phyloP scores from a whole-genome alignment of 2,329 filamentous ascomycete genomes.

The Epicoccum nigrum region DNA sequence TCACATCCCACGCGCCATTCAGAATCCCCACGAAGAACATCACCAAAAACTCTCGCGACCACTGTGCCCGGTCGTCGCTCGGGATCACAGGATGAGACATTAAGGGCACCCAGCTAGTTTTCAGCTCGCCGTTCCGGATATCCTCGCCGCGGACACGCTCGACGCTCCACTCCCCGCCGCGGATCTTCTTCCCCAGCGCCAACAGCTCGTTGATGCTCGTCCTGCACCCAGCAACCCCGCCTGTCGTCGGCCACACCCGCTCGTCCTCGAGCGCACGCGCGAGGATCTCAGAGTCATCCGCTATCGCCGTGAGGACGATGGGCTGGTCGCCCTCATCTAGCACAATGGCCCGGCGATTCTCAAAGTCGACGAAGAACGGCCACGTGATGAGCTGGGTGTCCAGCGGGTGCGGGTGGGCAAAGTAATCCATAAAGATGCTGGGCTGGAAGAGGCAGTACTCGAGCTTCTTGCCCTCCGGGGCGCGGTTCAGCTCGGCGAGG shows the following conservation, averaged over 20 bases:
- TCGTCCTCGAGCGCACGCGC: conserved; percentile 33
- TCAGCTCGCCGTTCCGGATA: conserved; percentile 52
- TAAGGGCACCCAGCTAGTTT: conserved; percentile 51
- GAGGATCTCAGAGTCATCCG: conserved; percentile 35
- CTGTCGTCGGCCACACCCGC: conserved; percentile 34
- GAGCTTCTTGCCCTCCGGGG: conserved; percentile 54
- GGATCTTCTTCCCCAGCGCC: conserved; percentile 35
- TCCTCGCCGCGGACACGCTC: conserved; percentile 57
- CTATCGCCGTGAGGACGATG: conserved; percentile 35
- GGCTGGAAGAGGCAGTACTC: conserved; percentile 65
- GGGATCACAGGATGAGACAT: conserved; percentile 45
- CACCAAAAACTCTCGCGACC: conserved; percentile 49
- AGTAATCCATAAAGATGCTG: conserved; percentile 62
- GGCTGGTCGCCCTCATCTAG: conserved; percentile 36
- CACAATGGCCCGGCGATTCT: conserved; percentile 35
- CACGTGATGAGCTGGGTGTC: conserved; percentile 52
- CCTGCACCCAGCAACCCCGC: conserved; percentile 33
- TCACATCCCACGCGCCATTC: conserved; percentile 53
- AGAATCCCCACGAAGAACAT: conserved; percentile 52
- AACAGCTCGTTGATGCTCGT: conserved; percentile 38
- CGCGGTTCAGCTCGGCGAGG: conserved; percentile 54
- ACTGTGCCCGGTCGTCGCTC: conserved; percentile 40
- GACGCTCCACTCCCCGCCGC: conserved; percentile 44
- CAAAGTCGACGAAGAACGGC: conserved; percentile 43
- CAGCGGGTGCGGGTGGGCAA: conserved; percentile 58